Evolutionary conservation across 371 early-diverging fungal species (phyloP), one percentile per base, ranked within the genome.

Genomic region (Mucor irregularis): DNA sequence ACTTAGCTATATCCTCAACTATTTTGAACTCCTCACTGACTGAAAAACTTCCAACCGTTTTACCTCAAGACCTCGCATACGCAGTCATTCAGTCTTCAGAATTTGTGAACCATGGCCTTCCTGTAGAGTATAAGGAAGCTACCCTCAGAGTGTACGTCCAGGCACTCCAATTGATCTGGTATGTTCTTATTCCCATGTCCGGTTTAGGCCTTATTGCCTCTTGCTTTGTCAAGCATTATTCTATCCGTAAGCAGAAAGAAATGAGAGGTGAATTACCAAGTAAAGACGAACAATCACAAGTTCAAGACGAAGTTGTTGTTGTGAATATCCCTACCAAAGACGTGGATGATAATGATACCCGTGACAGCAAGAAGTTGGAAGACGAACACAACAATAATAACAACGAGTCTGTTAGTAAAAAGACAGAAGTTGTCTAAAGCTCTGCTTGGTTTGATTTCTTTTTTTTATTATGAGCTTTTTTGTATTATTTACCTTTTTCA

Each of bases 1-100:
- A n/a, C 13, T 3, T 38, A 64, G 76, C 80, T 5, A 71, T 76
- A 29, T 62, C 71, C 0, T 70, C 73, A 11, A 64, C 74, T n/a
- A 55, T 69, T 9, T 43, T 76, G 19, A 76, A 80, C 42, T 66
- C 70, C 14, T 58, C 59, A 4, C 58, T 80, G 14, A 44, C 55
- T 0, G 34, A 55, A 30, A 49, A 70, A 11, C 44, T 80, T 4
- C 66, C 66, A 13, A 33, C 31, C 5, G 40, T 54, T 1, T 30
- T 79, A 30, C 74, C 80, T 24, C 7, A 11, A 1, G 68, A 76
- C 14, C 49, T 60, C 9, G 69, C 62, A 5, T 1, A 4, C 7
- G 16, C 19, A 0, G 59, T 74, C 7, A 65, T 74, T 14, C 51
- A 56, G 14, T 69, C 72, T 5, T 61, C 74, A 0, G 66, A 68